Conservation (phyloP, 2,329 filamentous ascomycete species). For the Aspergillus luchuensis region DNA sequence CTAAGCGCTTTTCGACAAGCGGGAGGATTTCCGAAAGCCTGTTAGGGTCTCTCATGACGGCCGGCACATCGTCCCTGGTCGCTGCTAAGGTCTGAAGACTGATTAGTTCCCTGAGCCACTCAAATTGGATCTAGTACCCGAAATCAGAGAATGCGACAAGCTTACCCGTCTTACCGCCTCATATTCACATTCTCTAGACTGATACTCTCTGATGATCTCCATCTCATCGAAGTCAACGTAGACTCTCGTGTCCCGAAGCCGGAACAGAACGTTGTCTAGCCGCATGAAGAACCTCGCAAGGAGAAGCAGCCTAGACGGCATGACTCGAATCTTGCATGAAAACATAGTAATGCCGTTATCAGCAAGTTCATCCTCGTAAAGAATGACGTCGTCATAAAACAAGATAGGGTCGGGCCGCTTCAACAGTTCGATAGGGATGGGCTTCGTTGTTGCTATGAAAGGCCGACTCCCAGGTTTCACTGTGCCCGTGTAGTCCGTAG, state of each 20-base stretch:
- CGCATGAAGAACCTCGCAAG: slow-evolving; percentile 89
- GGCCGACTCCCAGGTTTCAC: slow-evolving; percentile 44
- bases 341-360: slow-evolving; percentile 94
- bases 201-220: slow-evolving; percentile 85
- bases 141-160: slow-evolving; percentile 13
- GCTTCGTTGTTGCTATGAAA: slow-evolving; percentile 50
- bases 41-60: slow-evolving; percentile 78
- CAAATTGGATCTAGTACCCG: not conserved
- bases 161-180: slow-evolving; percentile 71
- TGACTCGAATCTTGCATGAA: slow-evolving; percentile 88
- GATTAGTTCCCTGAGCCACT: not conserved
- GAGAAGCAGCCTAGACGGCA: slow-evolving; percentile 83
- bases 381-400: slow-evolving; percentile 93
- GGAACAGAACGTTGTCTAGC: slow-evolving; percentile 83
- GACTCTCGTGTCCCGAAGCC: slow-evolving; percentile 85
- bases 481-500: slow-evolving; percentile 80
- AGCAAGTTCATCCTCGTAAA: slow-evolving; percentile 96
- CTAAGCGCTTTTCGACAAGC: slow-evolving; percentile 68
- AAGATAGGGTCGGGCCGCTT: slow-evolving; percentile 89
- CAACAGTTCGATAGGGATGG: slow-evolving; percentile 83
- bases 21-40: slow-evolving; percentile 69
- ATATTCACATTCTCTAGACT: slow-evolving; percentile 80
- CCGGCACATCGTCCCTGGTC: slow-evolving; percentile 71
- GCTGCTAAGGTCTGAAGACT: slow-evolving; percentile 51
- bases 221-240: slow-evolving; percentile 84